Evolutionary conservation across 768 basidiomycete species (phyloP).

Genomic region (Boletus rufocinnamomeus): DNA sequence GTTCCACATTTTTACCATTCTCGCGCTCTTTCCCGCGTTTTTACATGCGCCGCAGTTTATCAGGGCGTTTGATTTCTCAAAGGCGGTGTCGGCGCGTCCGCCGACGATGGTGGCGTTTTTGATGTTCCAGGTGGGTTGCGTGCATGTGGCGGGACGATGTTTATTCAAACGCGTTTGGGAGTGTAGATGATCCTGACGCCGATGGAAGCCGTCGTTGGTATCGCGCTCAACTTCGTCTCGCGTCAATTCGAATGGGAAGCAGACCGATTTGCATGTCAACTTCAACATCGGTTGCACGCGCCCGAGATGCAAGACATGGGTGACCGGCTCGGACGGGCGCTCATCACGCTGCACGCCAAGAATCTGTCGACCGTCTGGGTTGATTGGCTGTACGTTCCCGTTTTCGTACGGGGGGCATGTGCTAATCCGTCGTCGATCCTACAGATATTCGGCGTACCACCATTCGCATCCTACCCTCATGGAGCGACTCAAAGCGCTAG

Average conservation of each 20-base stretch:
- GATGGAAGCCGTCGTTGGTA: conserved; percentile 69
- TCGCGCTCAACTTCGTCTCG: conserved; percentile 79
- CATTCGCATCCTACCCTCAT: conserved; percentile 95
- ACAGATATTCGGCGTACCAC: conserved; percentile 90
- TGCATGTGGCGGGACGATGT: not conserved
- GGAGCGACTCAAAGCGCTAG: conserved; percentile 83
- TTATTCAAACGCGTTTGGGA: not conserved
- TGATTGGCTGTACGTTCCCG: conserved; percentile 68
- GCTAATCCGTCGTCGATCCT: not conserved
- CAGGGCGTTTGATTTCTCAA: conserved; percentile 77
- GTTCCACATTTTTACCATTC: conserved; percentile 82
- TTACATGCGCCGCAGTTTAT: conserved; percentile 77
- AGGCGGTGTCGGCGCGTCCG: conserved; percentile 59
- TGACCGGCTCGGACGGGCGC: conserved; percentile 76
- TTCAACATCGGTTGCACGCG: conserved; percentile 48
- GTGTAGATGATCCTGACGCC: conserved; percentile 77
- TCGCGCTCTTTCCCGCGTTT: conserved; percentile 90
- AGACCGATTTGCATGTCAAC: conserved; percentile 80
- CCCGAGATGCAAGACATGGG: conserved; percentile 83
- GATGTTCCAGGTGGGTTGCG: conserved; percentile 68
- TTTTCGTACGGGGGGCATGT: not conserved
- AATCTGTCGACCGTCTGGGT: conserved; percentile 94
- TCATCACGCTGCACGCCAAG: conserved; percentile 86
- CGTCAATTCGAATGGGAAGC: conserved; percentile 93
- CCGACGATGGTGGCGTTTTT: conserved; percentile 87